Evolutionary conservation across 164 flowering plant genomes (phyloP).

Genomic region (grape (Vitis vinifera)): DNA sequence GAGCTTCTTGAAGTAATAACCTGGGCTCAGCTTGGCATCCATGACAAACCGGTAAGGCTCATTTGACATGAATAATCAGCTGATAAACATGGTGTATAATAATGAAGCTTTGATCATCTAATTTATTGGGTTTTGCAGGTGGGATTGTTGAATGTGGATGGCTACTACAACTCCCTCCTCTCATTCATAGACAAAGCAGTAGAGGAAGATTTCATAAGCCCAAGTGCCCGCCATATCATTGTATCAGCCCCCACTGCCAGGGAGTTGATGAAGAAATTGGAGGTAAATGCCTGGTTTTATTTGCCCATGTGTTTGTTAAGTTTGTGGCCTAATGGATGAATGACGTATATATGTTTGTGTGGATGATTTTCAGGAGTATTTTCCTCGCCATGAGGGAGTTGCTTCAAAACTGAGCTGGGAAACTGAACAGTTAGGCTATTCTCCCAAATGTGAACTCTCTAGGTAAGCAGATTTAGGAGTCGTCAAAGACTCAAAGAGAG

Average conservation of each 20-base stretch:
- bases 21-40: constrained; percentile 69
- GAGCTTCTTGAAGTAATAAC: constrained; percentile 57
- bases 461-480: constrained; percentile 15
- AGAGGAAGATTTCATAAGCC: constrained; percentile 71
- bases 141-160: constrained; percentile 79
- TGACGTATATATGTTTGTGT: neutral
- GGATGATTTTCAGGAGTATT: constrained; percentile 30
- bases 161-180: constrained; percentile 67
- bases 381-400: constrained; percentile 43
- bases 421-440: constrained; percentile 44
- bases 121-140: constrained; percentile 35
- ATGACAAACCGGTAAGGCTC: constrained; percentile 58
- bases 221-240: constrained; percentile 71
- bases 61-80: neutral
- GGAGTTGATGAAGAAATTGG: constrained; percentile 69
- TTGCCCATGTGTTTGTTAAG: neutral
- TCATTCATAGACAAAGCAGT: constrained; percentile 78
- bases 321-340: neutral
- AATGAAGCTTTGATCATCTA: neutral
- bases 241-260: constrained; percentile 68
- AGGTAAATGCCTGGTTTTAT: constrained; percentile 34
- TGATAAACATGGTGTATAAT: neutral
- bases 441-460: constrained; percentile 36
- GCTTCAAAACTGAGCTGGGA: constrained; percentile 67
- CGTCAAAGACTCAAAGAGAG: neutral